Base-by-base conservation (phyloP, 2,329 filamentous ascomycete species). In the Cordyceps farinosa region DNA sequence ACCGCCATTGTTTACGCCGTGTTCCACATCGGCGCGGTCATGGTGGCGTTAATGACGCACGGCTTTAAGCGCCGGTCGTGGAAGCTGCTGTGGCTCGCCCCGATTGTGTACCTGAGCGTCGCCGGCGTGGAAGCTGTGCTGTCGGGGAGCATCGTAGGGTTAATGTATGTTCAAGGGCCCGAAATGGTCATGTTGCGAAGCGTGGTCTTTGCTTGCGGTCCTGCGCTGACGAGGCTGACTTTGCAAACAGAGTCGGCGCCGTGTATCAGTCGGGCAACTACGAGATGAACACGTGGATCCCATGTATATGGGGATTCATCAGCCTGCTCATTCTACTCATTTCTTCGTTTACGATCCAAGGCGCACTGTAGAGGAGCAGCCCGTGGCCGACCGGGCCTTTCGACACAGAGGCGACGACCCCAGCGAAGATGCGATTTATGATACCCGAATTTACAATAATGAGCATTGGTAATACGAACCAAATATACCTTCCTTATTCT, bases 241-340 rank as follows among this genome's bases (percentile, higher is more conserved):
- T 42, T 54, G n/a, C 10, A 1, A 5, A 10, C 17, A 93, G 90
- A 55, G 79, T 96, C 27, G 91, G 90, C 13, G 90, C 89, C 9
- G 85, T 94, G 42, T 97, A 96, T 72, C 85, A 87, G 69, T 85
- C 89, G 2, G 93, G 92, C 50, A 91, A 89, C 75, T 96, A 94
- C 73, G 83, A 87, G 70, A 95, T 97, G 92, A 94, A 92, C 52
- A 97, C 93, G 0, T 97, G 92, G 92, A 90, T 96, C 58, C 93
- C 93, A 0, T 90, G 95, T 71, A 84, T 93, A 29, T 97, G 93
- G 93, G 91, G 87, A 1, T 83, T 91, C 71, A 89, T 94, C 74
- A 96, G 92, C 73, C 87, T 94, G 10, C 75, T 97, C 53, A 84
- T 96, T 36, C 79, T 97, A 52, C 87, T 97, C 56, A 80, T 96